Evolutionary conservation across 805 yeast species (phyloP), one percentile per base, ranked within the genome.

Genomic region (Grigorovia transvaalensis): DNA sequence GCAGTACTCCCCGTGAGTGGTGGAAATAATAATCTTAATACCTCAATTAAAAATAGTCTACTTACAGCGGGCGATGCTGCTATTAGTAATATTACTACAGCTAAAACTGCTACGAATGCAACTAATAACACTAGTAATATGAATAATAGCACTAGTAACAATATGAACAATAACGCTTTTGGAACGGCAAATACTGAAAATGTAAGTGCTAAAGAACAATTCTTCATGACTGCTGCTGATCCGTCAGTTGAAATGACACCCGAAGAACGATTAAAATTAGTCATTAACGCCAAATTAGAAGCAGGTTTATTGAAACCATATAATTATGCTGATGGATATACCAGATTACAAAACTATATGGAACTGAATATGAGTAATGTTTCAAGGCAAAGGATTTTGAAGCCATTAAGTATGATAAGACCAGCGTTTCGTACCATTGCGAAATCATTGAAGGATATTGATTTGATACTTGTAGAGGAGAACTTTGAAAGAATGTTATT

Each of bases 351-450:
- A 65, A 77, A 80, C 50, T 91, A 89, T 68, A 88, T 91, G 96
- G 96, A 90, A 65, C 84, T 82, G 58, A 85, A 88, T 66, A 90
- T 91, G 97, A 84, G 86, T 52, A 84, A 85, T 51, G 76, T 80
- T 8, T 85, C 95, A 33, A 76, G 91, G 57, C 91, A 86, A 63
- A 76, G 97, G 9, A 88, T 91, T 53, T 70, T 90, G 56, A 86
- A 86, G 62, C 96, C 97, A 1, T 69, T 91, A 51, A 80, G 88
- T 6, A 81, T 85, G 1, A 88, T 90, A 64, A 72, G 97, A 49
- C 97, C 97, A 0, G 96, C 96, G 0, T 91, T 91, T 62, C 72
- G 96, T 45, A 96, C 96, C 4, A 87, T 90, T 58, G 96, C 98
- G 0, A 76, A 88, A 58, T 84, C 95, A 1, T 72, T 91, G 57